phyloP scores from a whole-genome alignment of 1,284 basidiomycete species.

The Ustilago xerochloae region DNA sequence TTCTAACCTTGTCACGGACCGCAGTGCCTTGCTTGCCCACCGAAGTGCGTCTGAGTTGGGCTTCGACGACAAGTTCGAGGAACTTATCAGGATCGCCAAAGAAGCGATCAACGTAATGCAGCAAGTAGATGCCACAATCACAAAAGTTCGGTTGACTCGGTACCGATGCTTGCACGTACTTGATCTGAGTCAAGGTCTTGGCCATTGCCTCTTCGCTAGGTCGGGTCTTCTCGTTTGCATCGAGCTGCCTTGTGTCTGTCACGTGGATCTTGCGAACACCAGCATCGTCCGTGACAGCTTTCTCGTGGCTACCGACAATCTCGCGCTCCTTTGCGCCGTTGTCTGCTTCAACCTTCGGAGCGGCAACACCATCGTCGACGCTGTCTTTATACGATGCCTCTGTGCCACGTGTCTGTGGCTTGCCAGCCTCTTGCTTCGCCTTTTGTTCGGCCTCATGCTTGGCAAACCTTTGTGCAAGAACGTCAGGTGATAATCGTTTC shows the following conservation, averaged over 20 bases:
- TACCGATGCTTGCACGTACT: slow-evolving; percentile 49
- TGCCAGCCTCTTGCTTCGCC: background rate
- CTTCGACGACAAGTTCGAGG: slow-evolving; percentile 18
- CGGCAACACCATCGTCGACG: background rate
- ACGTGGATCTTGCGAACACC: slow-evolving; percentile 15
- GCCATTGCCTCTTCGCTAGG: slow-evolving; percentile 12
- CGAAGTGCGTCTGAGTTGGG: background rate
- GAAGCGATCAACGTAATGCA: slow-evolving; percentile 65
- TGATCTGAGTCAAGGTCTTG: slow-evolving; percentile 24
- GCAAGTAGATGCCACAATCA: slow-evolving; percentile 77
- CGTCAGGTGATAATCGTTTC: slow-evolving; percentile 68
- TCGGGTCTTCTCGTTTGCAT: background rate
- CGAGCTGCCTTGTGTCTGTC: slow-evolving; percentile 9
- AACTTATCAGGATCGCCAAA: slow-evolving; percentile 53
- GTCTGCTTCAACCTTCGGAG: background rate
- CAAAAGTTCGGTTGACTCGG: slow-evolving; percentile 84
- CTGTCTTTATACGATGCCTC: background rate
- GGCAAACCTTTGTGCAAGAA: background rate
- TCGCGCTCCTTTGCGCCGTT: background rate
- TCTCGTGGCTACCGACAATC: background rate
- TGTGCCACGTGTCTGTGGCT: background rate
- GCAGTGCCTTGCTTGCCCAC: background rate
- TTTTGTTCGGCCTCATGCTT: background rate
- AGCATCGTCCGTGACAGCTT: background rate
- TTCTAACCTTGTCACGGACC: background rate